Conservation (phyloP, 495 filamentous ascomycete genomes). For the Bathelium albidoporum region DNA sequence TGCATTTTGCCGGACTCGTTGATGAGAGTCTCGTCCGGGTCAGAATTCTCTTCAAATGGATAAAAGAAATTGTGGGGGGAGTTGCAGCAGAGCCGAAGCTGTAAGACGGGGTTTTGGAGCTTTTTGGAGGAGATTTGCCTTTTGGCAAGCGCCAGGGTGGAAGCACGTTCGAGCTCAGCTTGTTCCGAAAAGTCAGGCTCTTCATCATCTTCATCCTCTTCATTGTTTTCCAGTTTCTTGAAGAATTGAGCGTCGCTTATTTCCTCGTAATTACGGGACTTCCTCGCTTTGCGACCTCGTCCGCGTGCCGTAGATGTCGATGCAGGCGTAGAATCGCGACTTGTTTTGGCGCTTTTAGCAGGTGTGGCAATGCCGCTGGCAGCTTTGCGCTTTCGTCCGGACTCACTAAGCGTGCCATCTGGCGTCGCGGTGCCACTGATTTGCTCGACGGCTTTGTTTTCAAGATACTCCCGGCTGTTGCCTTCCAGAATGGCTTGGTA, state of each 20-base stretch:
- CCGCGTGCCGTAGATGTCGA: conserved; percentile 33
- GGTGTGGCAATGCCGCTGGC: conserved; percentile 27
- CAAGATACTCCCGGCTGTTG: conserved; percentile 67
- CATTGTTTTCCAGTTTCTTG: conserved; percentile 44
- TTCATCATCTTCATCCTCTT: conserved; percentile 38
- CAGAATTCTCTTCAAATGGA: conserved; percentile 51
- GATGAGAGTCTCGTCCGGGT: conserved; percentile 66
- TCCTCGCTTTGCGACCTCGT: conserved; percentile 41
- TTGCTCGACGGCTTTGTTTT: conserved; percentile 70
- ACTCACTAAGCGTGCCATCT: conserved; percentile 28
- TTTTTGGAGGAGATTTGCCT: conserved; percentile 84
- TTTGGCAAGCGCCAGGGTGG: conserved; percentile 71
- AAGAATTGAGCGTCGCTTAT: conserved; percentile 65
- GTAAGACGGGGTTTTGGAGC: conserved; percentile 87
- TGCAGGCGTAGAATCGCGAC: conserved; percentile 57
- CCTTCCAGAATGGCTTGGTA: conserved; percentile 78
- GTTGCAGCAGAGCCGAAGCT: conserved; percentile 87
- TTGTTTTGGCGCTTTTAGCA: conserved; percentile 68
- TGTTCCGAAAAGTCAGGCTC: conserved; percentile 39
- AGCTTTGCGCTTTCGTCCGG: conserved; percentile 47
- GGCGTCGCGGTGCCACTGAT: conserved; percentile 23
- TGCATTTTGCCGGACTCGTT: conserved; percentile 91
- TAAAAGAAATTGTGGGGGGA: conserved; percentile 94
- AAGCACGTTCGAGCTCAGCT: conserved; percentile 56
- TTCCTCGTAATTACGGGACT: conserved; percentile 57